Conservation (phyloP, 225 moss, liverwort and hornwort genomes). For the Pseudoscleropodium purum region DNA sequence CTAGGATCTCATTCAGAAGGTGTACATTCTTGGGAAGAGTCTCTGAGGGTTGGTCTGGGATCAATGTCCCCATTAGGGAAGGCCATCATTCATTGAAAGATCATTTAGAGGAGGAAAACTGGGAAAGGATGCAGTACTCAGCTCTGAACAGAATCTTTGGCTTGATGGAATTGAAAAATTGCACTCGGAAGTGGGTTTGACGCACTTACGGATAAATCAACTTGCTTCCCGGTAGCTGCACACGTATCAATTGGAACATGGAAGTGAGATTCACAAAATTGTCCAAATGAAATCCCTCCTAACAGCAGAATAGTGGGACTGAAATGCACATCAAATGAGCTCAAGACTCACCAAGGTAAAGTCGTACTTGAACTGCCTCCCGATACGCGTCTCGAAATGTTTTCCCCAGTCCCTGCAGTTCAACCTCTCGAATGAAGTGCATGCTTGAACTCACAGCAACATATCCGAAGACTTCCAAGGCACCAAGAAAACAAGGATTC, state of each 20-base stretch:
- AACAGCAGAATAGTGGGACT: neutral
- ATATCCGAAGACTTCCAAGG: neutral
- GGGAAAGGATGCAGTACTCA: neutral
- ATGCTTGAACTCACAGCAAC: neutral
- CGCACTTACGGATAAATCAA: constrained; percentile 2
- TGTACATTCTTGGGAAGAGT: too few relatives aligned
- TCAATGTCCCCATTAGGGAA: neutral
- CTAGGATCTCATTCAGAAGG: neutral
- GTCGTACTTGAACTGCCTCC: constrained; percentile 36
- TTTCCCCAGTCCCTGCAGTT: constrained; percentile 29
- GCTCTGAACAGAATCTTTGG: neutral
- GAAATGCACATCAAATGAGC: too few relatives aligned
- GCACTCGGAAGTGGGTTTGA: neutral
- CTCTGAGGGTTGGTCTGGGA: neutral
- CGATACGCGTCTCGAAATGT: constrained; percentile 30
- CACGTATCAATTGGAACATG: neutral
- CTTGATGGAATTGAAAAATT: neutral
- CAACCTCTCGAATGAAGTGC: neutral
- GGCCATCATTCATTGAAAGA: neutral
- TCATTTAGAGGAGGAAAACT: neutral
- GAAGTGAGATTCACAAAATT: neutral
- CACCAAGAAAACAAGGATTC: neutral
- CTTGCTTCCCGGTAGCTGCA: constrained; percentile 1
- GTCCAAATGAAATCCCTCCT: neutral
- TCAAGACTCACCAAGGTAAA: constrained; percentile 24